Conservation (phyloP, 2,329 filamentous ascomycete species). For the Plenodomus biglobosus region DNA sequence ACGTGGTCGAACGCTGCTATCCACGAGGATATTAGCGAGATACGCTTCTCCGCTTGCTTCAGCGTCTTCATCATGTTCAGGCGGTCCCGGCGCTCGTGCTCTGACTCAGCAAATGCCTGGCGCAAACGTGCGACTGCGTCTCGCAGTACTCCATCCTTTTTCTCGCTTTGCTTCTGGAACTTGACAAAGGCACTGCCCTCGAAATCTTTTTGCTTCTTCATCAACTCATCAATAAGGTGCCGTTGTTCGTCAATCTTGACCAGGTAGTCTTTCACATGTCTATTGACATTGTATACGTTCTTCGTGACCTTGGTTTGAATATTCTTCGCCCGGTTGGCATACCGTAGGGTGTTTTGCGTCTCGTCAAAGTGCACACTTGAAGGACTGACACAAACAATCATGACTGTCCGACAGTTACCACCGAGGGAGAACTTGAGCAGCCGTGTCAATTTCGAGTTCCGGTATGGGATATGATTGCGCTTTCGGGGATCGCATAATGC, state of each 20-base stretch:
- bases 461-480: constrained; percentile 91
- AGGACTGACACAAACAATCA: constrained; percentile 98
- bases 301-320: constrained; percentile 99
- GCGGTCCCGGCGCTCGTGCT: constrained; percentile 75
- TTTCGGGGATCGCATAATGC: constrained; percentile 92
- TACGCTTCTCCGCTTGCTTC: constrained; percentile 79
- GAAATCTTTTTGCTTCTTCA: constrained; percentile 86
- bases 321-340: constrained; percentile 97
- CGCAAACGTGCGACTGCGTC: constrained; percentile 82
- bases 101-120: constrained; percentile 78
- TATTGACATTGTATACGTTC: constrained; percentile 98
- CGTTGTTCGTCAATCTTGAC: constrained; percentile 99
- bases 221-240: constrained; percentile 92
- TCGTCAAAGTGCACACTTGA: constrained; percentile 97
- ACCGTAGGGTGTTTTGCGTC: constrained; percentile 95
- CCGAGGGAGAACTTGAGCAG: constrained; percentile 95
- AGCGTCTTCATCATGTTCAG: constrained; percentile 78
- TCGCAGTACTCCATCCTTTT: constrained; percentile 71
- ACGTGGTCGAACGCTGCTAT: constrained; percentile 86
- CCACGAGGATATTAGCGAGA: constrained; percentile 86
- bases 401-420: constrained; percentile 97
- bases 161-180: constrained; percentile 87
- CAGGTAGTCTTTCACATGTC: constrained; percentile 97
- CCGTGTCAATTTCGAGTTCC: constrained; percentile 95
- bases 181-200: constrained; percentile 82